A percentile compares a stretch with the other conserved stretches of the same genome.
These are phyloP conservation scores for Podila minutissima DNA, from an alignment of 192 early-diverging fungal species.

Conservation along the genomic window DNA sequence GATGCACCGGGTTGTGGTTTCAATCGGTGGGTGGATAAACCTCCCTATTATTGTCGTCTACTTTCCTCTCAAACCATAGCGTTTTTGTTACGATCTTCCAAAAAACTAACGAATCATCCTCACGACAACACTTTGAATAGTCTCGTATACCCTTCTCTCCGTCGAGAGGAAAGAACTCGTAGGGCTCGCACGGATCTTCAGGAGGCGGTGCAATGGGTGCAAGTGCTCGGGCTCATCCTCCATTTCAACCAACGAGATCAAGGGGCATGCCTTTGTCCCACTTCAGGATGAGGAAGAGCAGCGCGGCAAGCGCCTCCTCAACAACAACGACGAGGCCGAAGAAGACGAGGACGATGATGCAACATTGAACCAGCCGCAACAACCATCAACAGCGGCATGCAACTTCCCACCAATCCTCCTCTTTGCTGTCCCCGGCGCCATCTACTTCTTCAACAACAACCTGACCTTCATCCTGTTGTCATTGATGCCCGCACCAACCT, in stretches of 20 bases:
- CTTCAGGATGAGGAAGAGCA: conserved; percentile 17
- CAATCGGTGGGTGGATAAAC: no score
- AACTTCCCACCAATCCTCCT: conserved; percentile 29
- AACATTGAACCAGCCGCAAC: neutral
- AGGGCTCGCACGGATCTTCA: conserved; percentile 4
- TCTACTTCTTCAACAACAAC: conserved; percentile 56
- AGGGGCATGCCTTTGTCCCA: neutral
- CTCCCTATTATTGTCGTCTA: no score
- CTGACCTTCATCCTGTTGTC: conserved; percentile 40
- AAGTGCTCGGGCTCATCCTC: neutral
- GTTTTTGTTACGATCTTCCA: no score
- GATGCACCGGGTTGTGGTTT: no score
- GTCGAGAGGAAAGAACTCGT: conserved; percentile 28
- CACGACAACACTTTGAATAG: neutral
- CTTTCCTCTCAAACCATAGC: no score
- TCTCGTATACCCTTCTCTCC: conserved; percentile 39
- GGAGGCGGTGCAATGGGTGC: conserved; percentile 11
- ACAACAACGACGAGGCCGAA: conserved; percentile 16
- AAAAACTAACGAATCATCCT: no score
- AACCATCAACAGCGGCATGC: conserved; percentile 6
- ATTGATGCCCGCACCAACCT: conserved; percentile 53
- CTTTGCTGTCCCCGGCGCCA: conserved; percentile 48
- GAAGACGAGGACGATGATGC: conserved; percentile 2
- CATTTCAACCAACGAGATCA: neutral
- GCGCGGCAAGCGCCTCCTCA: conserved; percentile 15